Base-by-base conservation (phyloP, 306 rosid genomes). In the Cicer judaicum region DNA sequence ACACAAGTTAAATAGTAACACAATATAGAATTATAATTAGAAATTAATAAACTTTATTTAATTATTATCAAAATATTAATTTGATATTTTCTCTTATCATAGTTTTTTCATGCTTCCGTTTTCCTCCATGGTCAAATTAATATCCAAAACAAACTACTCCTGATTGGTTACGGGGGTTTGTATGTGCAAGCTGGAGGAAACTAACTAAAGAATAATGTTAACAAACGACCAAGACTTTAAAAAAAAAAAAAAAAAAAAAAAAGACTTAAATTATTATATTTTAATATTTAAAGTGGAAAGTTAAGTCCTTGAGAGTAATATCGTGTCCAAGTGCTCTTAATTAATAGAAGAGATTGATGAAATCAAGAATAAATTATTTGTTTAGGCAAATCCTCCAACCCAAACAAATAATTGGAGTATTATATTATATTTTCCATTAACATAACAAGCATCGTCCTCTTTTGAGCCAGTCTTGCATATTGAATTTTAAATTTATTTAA, bases 211-310 rank as follows among this genome's bases (percentile, higher is more conserved):
- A 16, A n/a, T 42, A 54, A 42, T 18, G 19, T 13, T 71, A 8
- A 55, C 41, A 55, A 21, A 71, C 46, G 76, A 71, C 76, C 19
- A 41, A 47, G 59, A 48, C 67, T 62, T 61, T n/a, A 0, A 18
- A 18, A 18, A 18, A 4, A 7, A 29, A 11, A 62, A 0, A 18
- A 18, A 18, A 18, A 4, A 7, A 29, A 11, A 62, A 7, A 0
- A 10, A 65, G 7, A 24, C 47, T 38, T 69, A 8, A 53, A 12
- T 4, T 29, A 29, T 29, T 29, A 29, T 29, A 29, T 14, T 16
- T 53, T 39, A 68, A 48, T 29, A 34, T 47, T 47, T 68, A 1
- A 34, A 52, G 1, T 8, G 7, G 55, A 43, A 72, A 42, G 52
- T 2, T 41, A 13, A 71, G 65, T 7, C 24, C 41, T 40, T 19